These are phyloP conservation scores for Tagetes patula DNA, from an alignment of 129 eudicot genomes.

Conservation along the genomic window DNA sequence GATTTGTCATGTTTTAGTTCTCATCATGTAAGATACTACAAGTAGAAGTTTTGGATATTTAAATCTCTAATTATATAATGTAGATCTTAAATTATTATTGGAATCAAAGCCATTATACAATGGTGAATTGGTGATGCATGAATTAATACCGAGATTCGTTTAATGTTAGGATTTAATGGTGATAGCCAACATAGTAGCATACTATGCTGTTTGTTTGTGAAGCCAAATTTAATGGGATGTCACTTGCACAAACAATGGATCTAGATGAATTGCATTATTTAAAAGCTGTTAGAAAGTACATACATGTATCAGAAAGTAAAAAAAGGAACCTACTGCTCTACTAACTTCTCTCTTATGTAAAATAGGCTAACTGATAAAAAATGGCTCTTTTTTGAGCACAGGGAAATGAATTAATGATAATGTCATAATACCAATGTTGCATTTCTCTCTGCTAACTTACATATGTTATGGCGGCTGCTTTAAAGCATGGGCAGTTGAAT, in stretches of 20 bases:
- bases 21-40: not conserved
- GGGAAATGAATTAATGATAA: constrained; percentile 34
- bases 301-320: constrained; percentile 33
- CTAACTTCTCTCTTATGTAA: constrained; percentile 28
- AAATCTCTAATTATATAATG: not conserved
- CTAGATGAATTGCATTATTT: constrained; percentile 20
- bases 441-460: constrained; percentile 38
- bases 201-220: not conserved
- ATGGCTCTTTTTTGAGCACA: constrained; percentile 47
- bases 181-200: not conserved
- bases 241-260: constrained; percentile 29
- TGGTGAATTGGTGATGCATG: not conserved
- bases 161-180: not conserved
- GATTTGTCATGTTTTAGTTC: not conserved
- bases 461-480: constrained; percentile 25
- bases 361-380: constrained; percentile 36
- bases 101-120: not conserved
- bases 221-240: not conserved
- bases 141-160: not conserved
- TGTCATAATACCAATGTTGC: constrained; percentile 23
- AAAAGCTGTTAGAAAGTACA: constrained; percentile 24
- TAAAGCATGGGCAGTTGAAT: constrained; percentile 32
- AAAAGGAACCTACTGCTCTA: constrained; percentile 19
- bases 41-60: not conserved
- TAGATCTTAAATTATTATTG: not conserved